A percentile compares a stretch with the other conserved stretches of the same genome.
phyloP scores from a whole-genome alignment of 352 stramenopile species.

The Peronospora destructor region DNA sequence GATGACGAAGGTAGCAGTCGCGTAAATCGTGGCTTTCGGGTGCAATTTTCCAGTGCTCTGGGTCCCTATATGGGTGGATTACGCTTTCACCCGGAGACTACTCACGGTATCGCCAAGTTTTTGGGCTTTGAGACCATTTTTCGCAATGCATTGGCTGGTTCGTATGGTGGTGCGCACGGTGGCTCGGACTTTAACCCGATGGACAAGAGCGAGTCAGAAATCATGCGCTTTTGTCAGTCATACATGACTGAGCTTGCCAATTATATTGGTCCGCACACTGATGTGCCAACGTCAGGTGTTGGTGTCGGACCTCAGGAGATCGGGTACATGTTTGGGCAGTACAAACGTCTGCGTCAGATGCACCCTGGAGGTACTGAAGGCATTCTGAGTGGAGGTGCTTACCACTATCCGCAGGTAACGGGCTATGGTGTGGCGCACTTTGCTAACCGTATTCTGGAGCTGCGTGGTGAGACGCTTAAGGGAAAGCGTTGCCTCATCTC shows the following conservation, averaged over 20 bases:
- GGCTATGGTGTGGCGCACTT: constrained; percentile 94
- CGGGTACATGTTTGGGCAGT: constrained; percentile 96
- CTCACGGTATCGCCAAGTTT: constrained; percentile 84
- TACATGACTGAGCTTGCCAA: constrained; percentile 98
- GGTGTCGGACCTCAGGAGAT: constrained; percentile 92
- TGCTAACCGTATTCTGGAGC: constrained; percentile 89
- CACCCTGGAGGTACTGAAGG: constrained; percentile 75
- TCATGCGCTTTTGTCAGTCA: constrained; percentile 97
- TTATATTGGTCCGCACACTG: constrained; percentile 95
- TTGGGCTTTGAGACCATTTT: constrained; percentile 94
- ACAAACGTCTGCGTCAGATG: constrained; percentile 91
- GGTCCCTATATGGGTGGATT: constrained; percentile 94
- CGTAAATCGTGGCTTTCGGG: constrained; percentile 95
- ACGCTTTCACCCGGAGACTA: constrained; percentile 91
- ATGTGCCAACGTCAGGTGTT: constrained; percentile 93
- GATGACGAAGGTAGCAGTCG: constrained; percentile 93
- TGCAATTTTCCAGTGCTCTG: constrained; percentile 92
- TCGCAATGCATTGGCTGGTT: constrained; percentile 89
- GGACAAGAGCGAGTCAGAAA: constrained; percentile 95
- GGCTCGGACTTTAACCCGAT: constrained; percentile 96
- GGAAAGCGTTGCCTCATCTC: constrained; percentile 96
- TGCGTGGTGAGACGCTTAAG: constrained; percentile 89
- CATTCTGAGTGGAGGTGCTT: constrained; percentile 84
- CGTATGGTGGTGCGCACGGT: constrained; percentile 77
- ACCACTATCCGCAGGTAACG: constrained; percentile 88